Percentiles rank a stretch among this genome's conserved stretches.
phyloP scores from a whole-genome alignment of 257 asterid genomes.

The Cinchona pubescens region DNA sequence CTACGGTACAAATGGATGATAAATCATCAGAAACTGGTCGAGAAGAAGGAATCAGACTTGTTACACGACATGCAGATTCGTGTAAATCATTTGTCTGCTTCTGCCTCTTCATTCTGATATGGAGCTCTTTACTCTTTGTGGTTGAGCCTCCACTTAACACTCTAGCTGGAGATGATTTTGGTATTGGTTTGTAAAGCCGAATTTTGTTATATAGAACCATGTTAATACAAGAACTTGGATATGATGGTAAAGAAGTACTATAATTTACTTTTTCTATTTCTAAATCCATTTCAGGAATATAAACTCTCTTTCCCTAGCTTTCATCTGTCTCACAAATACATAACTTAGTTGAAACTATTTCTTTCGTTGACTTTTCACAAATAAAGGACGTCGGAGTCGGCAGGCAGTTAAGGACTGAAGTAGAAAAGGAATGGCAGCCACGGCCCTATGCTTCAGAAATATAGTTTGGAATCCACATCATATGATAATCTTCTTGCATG shows the following conservation, averaged over 20 bases:
- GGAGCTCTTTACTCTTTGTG: slow-evolving; percentile 45
- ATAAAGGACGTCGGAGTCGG: not conserved
- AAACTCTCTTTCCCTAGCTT: not conserved
- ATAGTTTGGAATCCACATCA: not conserved
- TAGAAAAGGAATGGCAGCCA: not conserved
- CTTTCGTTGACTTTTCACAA: too few species aligned
- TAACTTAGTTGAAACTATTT: not conserved
- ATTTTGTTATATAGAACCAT: not conserved
- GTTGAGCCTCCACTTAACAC: slow-evolving; percentile 65
- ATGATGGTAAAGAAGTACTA: not conserved
- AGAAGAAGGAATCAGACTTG: slow-evolving; percentile 50
- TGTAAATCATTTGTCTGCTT: slow-evolving; percentile 61
- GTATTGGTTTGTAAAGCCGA: not conserved
- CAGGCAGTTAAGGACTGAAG: not conserved
- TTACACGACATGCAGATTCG: slow-evolving; percentile 49
- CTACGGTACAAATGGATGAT: slow-evolving; percentile 53
- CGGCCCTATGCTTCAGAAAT: not conserved
- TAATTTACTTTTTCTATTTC: too few species aligned
- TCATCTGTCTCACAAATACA: not conserved
- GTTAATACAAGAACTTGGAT: not conserved
- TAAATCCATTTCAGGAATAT: not conserved
- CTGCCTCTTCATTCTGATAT: slow-evolving; percentile 47
- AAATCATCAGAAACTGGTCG: slow-evolving; percentile 41
- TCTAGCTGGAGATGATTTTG: slow-evolving; percentile 13
- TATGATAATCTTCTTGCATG: not conserved